Evolutionary conservation across 2,329 filamentous ascomycete genomes (phyloP), one percentile per base, ranked within the genome.

Genomic region (Claviceps arundinis): DNA sequence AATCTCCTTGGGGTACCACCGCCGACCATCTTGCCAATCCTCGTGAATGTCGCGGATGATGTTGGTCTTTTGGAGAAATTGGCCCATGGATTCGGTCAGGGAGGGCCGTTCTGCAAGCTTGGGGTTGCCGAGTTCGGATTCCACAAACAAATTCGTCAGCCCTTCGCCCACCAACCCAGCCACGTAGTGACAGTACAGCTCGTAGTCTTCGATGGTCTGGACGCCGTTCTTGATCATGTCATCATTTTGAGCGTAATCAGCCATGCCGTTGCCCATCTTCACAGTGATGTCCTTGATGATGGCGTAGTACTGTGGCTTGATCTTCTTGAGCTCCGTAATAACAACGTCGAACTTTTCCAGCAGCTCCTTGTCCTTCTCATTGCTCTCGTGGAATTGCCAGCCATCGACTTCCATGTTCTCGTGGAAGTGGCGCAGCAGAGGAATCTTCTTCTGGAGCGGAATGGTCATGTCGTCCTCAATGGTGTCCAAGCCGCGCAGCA

Each of bases 391-490:
- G 65, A 90, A 98, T 5, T 80, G 94, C 93, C 93, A 98, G 50
- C 89, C 90, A 58, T 95, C 87, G 57, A 84, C 70, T 59, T 89
- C 84, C 63, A 97, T 76, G 58, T 84, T 77, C 52, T 85, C 72
- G 65, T 94, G 75, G 68, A 98, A 98, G 47, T 85, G 76, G 56
- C 91, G 82, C 55, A 98, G 74, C 52, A 96, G 70, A 2, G 89
- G 89, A 64, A 94, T 86, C 73, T 98, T 98, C 63, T 78, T 83
- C 57, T 80, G 77, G 41, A 91, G 72, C 2, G 85, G 75, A 55
- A 98, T 84, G 5, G 89, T 95, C 82, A 96, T 97, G 69, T 98
- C 93, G 74, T 98, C 93, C 71, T 98, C 93, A 55, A 98, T 87
- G n/a, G 93, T 98, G 69, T 98, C 93, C 49, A 98, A 79, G 47